Percentiles rank a stretch among this genome's conserved stretches.
Conservation (phyloP, 345 rosid species). For the Populus deltoides region DNA sequence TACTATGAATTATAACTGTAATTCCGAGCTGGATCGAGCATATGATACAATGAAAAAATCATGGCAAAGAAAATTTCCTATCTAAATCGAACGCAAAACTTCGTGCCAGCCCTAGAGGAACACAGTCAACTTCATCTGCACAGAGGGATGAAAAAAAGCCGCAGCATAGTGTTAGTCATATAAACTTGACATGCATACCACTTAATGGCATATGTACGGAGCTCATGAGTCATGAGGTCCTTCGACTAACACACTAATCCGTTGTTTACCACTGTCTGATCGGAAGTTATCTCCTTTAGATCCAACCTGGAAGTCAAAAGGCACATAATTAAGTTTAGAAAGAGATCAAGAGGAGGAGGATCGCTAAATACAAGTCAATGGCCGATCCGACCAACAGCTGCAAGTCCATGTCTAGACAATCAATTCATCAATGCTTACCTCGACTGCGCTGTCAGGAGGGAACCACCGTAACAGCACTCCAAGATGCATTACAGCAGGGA, state of each 20-base stretch:
- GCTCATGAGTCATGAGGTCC: conserved; percentile 21
- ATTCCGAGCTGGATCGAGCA: not conserved
- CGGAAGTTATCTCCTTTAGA: conserved; percentile 83
- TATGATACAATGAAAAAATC: conserved; percentile 14
- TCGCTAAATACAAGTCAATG: not conserved
- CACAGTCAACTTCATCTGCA: not conserved
- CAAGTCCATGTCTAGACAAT: not conserved
- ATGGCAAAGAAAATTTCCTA: not conserved
- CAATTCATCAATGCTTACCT: conserved; percentile 45
- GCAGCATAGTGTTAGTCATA: not conserved
- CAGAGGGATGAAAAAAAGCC: not conserved
- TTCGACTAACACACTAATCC: conserved; percentile 20
- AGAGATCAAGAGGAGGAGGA: too few relatives aligned
- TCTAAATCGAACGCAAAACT: not conserved
- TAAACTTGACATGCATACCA: conserved; percentile 1
- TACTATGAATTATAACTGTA: not conserved
- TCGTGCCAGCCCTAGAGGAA: not conserved
- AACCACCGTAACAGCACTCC: conserved; percentile 93
- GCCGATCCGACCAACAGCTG: not conserved
- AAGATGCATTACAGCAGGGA: conserved; percentile 86
- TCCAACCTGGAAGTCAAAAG: conserved; percentile 66
- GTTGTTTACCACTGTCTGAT: conserved; percentile 26
- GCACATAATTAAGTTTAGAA: conserved; percentile 17
- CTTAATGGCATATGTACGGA: not conserved
- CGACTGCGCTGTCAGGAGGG: conserved; percentile 61